phyloP scores from a whole-genome alignment of 768 basidiomycete species.

The Russula sp. region DNA sequence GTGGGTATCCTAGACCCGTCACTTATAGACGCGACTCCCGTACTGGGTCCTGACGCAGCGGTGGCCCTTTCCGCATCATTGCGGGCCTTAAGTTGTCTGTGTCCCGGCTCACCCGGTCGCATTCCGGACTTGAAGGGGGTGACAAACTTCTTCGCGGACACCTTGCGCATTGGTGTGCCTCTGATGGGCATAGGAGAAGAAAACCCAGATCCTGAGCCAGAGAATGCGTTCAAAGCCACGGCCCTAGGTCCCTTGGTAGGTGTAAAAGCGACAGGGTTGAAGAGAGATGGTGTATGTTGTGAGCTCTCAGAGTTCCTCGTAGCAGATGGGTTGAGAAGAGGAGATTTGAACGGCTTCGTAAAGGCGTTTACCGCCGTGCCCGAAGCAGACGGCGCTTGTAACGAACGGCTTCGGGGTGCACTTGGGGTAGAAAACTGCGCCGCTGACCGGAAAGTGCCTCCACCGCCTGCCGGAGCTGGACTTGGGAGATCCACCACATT shows the following conservation, averaged over 20 bases:
- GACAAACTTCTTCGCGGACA: slow-evolving; percentile 43
- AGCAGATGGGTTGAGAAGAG: slow-evolving; percentile 12
- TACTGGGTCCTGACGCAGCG: not conserved
- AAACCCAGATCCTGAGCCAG: slow-evolving; percentile 8
- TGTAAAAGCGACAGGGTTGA: slow-evolving; percentile 10
- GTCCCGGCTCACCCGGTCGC: slow-evolving; percentile 45
- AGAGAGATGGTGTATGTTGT: slow-evolving; percentile 7
- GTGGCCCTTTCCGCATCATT: slow-evolving; percentile 3
- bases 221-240: not conserved
- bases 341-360: slow-evolving; percentile 25
- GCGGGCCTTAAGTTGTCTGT: slow-evolving; percentile 29
- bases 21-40: not conserved
- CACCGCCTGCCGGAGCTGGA: not conserved
- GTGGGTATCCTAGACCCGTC: not conserved
- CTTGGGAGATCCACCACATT: not conserved
- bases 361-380: slow-evolving; percentile 10
- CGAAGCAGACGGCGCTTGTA: slow-evolving; percentile 11
- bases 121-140: slow-evolving; percentile 58
- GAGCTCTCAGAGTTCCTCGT: not conserved
- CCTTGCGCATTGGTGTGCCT: slow-evolving; percentile 16
- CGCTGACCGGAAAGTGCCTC: slow-evolving; percentile 10
- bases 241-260: slow-evolving; percentile 5
- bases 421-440: slow-evolving; percentile 13
- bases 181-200: slow-evolving; percentile 14
- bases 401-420: not conserved